phyloP scores from a whole-genome alignment of 2,329 filamentous ascomycete species.

The Dactylellina leptospora region DNA sequence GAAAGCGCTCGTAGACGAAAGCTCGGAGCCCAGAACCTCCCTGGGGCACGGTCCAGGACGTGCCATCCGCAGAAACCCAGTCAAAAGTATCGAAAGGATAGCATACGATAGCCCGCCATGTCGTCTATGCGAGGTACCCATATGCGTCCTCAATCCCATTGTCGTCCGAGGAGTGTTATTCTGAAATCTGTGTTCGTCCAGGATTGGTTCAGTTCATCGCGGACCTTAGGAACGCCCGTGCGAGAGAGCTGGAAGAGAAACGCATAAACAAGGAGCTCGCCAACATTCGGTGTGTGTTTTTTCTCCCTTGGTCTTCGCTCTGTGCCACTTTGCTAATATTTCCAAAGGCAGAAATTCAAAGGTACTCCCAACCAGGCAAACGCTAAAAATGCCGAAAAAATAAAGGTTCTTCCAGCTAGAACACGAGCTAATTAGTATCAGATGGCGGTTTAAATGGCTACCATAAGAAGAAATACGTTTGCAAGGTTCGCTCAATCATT shows the following conservation, averaged over 20 bases:
- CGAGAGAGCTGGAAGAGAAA: slow-evolving; percentile 96
- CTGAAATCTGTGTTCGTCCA: slow-evolving; percentile 49
- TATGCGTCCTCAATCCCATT: neutral
- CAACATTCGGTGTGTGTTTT: slow-evolving; percentile 77
- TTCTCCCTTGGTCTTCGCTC: neutral
- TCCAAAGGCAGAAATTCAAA: slow-evolving; percentile 87
- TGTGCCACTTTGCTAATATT: slow-evolving; percentile 54
- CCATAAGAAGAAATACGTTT: slow-evolving; percentile 99
- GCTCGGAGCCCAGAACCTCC: no score
- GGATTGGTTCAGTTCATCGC: slow-evolving; percentile 98
- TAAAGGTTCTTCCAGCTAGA: neutral
- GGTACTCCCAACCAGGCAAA: no score
- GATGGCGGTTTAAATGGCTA: slow-evolving; percentile 93
- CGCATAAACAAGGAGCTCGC: slow-evolving; percentile 99
- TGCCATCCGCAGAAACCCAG: slow-evolving; percentile 21
- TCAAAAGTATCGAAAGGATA: slow-evolving; percentile 22
- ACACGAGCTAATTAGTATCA: neutral
- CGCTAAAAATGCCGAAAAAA: neutral
- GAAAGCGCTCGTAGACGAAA: no score
- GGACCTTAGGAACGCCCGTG: slow-evolving; percentile 91
- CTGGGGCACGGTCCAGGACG: no score
- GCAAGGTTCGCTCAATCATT: slow-evolving; percentile 73
- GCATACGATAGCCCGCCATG: slow-evolving; percentile 54
- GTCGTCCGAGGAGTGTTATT: neutral
- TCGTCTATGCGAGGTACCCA: slow-evolving; percentile 58